Conservation (phyloP, 805 yeast species). For the Nematodospora valgi region DNA sequence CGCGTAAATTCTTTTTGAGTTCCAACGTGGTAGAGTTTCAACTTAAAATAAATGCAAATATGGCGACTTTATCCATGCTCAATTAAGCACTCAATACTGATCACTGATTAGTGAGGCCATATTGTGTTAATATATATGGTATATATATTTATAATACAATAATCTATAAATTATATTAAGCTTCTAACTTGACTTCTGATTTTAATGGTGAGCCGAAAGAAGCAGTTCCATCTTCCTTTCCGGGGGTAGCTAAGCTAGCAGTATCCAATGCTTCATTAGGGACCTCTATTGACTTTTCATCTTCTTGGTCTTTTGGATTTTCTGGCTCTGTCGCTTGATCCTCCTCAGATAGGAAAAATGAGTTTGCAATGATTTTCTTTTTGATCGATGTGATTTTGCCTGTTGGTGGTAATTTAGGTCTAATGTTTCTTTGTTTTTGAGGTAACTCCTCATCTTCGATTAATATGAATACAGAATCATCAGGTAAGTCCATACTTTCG, state of each 20-base stretch:
- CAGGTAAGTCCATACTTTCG: conserved; percentile 40
- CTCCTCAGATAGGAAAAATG: conserved; percentile 49
- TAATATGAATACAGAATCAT: conserved; percentile 28
- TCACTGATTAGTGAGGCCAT: no score
- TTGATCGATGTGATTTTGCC: conserved; percentile 75
- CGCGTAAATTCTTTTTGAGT: no score
- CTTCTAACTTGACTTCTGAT: conserved; percentile 6
- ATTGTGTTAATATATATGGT: no score
- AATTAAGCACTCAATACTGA: no score
- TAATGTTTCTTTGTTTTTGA: conserved; percentile 65
- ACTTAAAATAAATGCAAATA: no score
- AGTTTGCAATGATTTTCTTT: conserved; percentile 53
- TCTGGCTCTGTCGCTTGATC: neutral
- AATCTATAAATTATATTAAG: conserved; percentile 1
- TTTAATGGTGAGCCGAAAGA: conserved; percentile 3
- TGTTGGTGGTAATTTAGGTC: conserved; percentile 86
- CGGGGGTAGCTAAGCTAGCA: conserved; percentile 1
- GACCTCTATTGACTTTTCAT: neutral
- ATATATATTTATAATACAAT: conserved; percentile 1
- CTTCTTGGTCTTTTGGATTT: neutral
- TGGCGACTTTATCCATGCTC: no score
- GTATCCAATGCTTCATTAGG: neutral
- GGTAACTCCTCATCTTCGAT: conserved; percentile 86
- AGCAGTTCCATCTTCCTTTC: neutral
- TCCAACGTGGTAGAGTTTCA: no score